A percentile compares a stretch with the other conserved stretches of the same genome.
phyloP scores from a whole-genome alignment of 2,329 filamentous ascomycete genomes.

The Epichloe sibirici region DNA sequence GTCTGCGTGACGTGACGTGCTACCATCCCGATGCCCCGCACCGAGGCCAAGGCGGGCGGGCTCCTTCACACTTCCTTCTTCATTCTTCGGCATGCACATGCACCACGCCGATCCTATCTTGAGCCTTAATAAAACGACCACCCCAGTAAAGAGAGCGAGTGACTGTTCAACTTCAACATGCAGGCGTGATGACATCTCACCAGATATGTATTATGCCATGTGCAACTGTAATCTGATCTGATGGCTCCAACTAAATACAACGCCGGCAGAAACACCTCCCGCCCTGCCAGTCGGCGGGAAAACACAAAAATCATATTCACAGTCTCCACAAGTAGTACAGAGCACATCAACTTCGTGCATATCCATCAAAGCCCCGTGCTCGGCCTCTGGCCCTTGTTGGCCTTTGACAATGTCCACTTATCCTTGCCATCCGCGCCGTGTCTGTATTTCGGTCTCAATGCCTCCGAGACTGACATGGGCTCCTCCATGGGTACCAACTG shows the following conservation, averaged over 20 bases:
- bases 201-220: no score
- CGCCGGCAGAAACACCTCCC: no score
- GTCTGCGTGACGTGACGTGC: background rate
- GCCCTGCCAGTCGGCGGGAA: no score
- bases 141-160: background rate
- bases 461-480: constrained; percentile 24
- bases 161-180: background rate
- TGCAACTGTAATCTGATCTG: no score
- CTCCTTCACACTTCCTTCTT: no score
- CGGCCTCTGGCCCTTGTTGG: constrained; percentile 13
- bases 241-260: no score
- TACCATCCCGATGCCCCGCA: background rate
- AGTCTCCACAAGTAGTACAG: background rate
- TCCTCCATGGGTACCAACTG: constrained; percentile 23
- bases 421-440: constrained; percentile 13
- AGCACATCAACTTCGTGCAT: no score
- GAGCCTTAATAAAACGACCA: background rate
- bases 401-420: constrained; percentile 15
- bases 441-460: constrained; percentile 14
- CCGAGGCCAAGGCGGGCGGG: background rate
- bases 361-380: constrained; percentile 14
- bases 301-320: no score
- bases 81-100: background rate
- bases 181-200: background rate
- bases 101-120: background rate